Percentiles rank a stretch among this genome's conserved stretches.
phyloP scores from a whole-genome alignment of 1,284 basidiomycete genomes.

The Ustilago xerochloae region DNA sequence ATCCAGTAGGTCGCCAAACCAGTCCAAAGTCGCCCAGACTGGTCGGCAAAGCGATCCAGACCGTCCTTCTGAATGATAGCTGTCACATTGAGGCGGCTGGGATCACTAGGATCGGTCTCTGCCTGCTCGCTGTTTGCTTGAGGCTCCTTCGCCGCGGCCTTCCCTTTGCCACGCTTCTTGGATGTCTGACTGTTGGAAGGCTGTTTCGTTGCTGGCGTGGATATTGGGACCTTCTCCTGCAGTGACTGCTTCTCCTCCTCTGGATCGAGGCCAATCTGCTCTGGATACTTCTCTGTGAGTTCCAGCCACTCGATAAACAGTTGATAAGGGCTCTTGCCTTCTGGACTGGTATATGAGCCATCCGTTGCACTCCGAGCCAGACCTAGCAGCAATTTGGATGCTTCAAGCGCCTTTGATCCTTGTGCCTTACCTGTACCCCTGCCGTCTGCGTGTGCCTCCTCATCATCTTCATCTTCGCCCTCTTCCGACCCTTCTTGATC shows the following conservation, averaged over 20 bases:
- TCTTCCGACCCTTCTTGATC: conserved; percentile 45
- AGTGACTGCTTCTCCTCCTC: conserved; percentile 71
- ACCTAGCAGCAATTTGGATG: conserved; percentile 87
- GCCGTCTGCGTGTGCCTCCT: conserved; percentile 6
- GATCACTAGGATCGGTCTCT: conserved; percentile 82
- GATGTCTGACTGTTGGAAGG: background rate
- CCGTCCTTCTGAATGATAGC: conserved; percentile 86
- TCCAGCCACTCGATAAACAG: conserved; percentile 92
- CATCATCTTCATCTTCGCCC: conserved; percentile 25
- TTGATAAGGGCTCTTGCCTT: conserved; percentile 95
- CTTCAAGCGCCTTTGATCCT: conserved; percentile 79
- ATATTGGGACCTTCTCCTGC: background rate
- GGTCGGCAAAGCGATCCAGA: conserved; percentile 88
- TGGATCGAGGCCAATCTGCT: conserved; percentile 90
- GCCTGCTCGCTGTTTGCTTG: conserved; percentile 71
- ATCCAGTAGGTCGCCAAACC: conserved; percentile 98
- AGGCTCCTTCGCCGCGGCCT: conserved; percentile 59
- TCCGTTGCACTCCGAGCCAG: conserved; percentile 84
- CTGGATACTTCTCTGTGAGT: conserved; percentile 87
- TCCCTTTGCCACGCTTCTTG: conserved; percentile 71
- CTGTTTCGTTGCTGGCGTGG: conserved; percentile 2
- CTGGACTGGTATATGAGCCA: conserved; percentile 86
- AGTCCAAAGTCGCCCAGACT: conserved; percentile 94
- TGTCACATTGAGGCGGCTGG: conserved; percentile 85
- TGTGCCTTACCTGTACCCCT: background rate